Conservation (phyloP, 768 basidiomycete species). For the Lentinula edodes region DNA sequence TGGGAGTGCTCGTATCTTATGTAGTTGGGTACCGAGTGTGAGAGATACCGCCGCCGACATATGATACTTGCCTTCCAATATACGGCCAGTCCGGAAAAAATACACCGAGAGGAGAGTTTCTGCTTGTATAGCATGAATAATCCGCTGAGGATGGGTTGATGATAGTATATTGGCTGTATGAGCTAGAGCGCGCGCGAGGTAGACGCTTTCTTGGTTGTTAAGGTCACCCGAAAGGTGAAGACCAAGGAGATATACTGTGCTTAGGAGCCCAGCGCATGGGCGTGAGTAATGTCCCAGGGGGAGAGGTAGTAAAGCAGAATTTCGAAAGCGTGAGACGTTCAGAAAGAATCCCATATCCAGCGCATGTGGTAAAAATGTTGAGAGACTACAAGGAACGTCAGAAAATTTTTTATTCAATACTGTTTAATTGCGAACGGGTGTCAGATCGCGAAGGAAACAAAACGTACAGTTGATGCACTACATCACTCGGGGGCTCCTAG, state of each 20-base stretch:
- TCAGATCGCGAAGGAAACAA: not conserved
- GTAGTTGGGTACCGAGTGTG: conserved; percentile 19
- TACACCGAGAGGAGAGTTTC: conserved; percentile 38
- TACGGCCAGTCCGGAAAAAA: conserved; percentile 35
- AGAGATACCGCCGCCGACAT: conserved; percentile 30
- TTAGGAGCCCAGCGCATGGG: conserved; percentile 44
- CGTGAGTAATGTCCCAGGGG: conserved; percentile 42
- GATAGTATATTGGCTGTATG: conserved; percentile 16
- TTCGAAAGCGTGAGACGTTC: conserved; percentile 39
- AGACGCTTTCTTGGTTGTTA: conserved; percentile 35
- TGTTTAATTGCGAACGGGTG: not conserved
- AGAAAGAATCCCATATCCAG: conserved; percentile 67
- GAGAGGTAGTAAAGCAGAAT: conserved; percentile 40
- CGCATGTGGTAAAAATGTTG: conserved; percentile 53
- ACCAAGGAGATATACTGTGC: conserved; percentile 48
- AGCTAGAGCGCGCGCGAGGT: conserved; percentile 45
- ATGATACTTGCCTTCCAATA: conserved; percentile 37
- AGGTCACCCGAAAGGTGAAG: conserved; percentile 38
- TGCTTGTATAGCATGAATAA: conserved; percentile 28
- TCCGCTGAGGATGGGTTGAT: conserved; percentile 19
- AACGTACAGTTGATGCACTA: conserved; percentile 29
- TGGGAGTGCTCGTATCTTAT: conserved; percentile 27
- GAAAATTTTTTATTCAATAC: conserved; percentile 1
- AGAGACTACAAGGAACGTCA: conserved; percentile 33
- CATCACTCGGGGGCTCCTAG: conserved; percentile 26